Base-by-base conservation (phyloP, 495 filamentous ascomycete species). In the Penicillium verhagenii region DNA sequence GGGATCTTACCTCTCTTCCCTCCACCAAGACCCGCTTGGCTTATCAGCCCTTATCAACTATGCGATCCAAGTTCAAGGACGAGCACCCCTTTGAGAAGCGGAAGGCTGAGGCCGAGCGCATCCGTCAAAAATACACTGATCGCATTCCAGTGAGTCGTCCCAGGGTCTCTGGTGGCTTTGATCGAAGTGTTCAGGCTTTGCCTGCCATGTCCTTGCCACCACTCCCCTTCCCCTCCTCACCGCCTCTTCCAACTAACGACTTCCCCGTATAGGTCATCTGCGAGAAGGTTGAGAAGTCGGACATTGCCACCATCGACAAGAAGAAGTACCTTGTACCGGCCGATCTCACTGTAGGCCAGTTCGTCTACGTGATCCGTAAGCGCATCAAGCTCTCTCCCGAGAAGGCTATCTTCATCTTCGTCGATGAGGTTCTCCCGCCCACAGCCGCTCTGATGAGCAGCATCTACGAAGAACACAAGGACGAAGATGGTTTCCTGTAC, bases 351-450 rank as follows among this genome's bases (percentile, higher is more conserved):
- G 94, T 99, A 37, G 94, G 94, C 63, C 94, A 99, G 86, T 99
- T 99, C 72, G 94, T 99, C 78, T 99, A 99, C 72, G 94, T 99
- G 45, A 99, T 99, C 76, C 91, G 94, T 72, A 99, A 99, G 82
- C 88, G 94, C 62, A 99, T 99, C 80, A 99, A 99, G 90, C 82
- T 99, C 49, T 96, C 92, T 10, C 94, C 94, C 7, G 94, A 99
- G 81, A 99, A 99, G 82, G 94, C 94, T 61, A 99, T 99, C 81
- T 99, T 99, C 83, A 99, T 99, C 83, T 99, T 97, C 78, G 94
- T 99, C 60, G 94, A 97, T 69, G 94, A 97, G 81, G 93, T 97
- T 31, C 84, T 99, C 24, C 94, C 94, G 31, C 94, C 94, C 1
- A 97, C 94, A 3, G 94, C 94, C 42, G 94, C 94, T 43, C 85